These are phyloP conservation scores for Cichorium intybus DNA, from an alignment of 140 eudicot species.

Conservation along the genomic window DNA sequence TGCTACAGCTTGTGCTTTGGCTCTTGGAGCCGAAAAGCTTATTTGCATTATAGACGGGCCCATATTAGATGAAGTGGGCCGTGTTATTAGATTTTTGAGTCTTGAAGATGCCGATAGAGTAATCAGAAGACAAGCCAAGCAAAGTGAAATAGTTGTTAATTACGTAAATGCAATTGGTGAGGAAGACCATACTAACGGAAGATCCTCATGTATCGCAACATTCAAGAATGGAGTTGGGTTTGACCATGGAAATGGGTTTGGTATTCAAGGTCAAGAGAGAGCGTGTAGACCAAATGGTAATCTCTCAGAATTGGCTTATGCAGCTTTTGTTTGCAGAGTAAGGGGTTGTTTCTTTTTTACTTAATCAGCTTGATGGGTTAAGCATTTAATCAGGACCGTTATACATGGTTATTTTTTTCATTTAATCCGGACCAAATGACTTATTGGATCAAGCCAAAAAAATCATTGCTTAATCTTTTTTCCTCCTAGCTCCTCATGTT, in stretches of 20 bases:
- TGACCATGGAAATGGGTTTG: slow-evolving; percentile 68
- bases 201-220: slow-evolving; percentile 37
- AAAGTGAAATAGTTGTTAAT: slow-evolving; percentile 77
- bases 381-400: too few relatives aligned
- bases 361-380: neutral
- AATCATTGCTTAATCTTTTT: neutral
- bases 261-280: slow-evolving; percentile 75
- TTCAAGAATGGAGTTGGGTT: slow-evolving; percentile 83
- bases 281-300: slow-evolving; percentile 56
- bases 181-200: slow-evolving; percentile 34
- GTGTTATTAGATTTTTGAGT: slow-evolving; percentile 65
- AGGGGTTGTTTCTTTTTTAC: slow-evolving; percentile 51
- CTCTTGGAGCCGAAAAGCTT: slow-evolving; percentile 81
- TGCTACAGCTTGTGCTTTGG: slow-evolving; percentile 88
- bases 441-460: too few relatives aligned
- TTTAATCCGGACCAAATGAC: too few relatives aligned
- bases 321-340: slow-evolving; percentile 85
- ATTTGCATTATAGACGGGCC: slow-evolving; percentile 77
- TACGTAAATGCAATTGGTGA: slow-evolving; percentile 60
- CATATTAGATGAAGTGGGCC: slow-evolving; percentile 61
- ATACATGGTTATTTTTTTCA: too few relatives aligned
- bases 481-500: neutral
- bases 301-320: slow-evolving; percentile 80
- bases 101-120: slow-evolving; percentile 71
- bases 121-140: slow-evolving; percentile 59